Conservation (phyloP, 176 grass and related monocot species). For the Oryza australiensis region DNA sequence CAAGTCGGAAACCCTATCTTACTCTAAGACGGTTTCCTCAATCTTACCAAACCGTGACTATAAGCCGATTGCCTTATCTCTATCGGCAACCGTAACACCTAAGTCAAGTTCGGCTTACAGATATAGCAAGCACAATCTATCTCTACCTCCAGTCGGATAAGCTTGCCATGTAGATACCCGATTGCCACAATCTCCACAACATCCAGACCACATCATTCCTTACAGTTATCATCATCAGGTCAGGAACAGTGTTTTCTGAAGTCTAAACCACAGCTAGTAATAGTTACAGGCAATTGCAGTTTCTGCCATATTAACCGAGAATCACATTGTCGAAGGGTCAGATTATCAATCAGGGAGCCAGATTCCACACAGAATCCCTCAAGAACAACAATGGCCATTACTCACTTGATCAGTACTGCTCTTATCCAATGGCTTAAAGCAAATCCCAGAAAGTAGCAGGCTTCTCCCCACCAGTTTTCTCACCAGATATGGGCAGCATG, state of each 20-base stretch:
- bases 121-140: too few relatives aligned
- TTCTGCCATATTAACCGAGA: not conserved
- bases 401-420: not conserved
- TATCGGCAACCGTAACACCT: too few relatives aligned
- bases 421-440: not conserved
- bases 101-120: too few relatives aligned
- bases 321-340: not conserved
- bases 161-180: too few relatives aligned
- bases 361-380: not conserved
- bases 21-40: too few relatives aligned
- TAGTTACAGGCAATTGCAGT: not conserved
- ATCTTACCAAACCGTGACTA: too few relatives aligned
- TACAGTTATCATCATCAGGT: not conserved
- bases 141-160: too few relatives aligned
- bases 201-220: not conserved
- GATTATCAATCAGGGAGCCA: conserved; percentile 10
- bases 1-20: too few relatives aligned
- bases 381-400: not conserved
- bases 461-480: not conserved
- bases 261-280: not conserved
- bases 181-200: too few relatives aligned
- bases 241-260: not conserved
- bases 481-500: conserved; percentile 4
- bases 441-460: conserved; percentile 32
- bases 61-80: too few relatives aligned